Conservation (phyloP, 2,329 filamentous ascomycete genomes). For the Ciborinia camelliae region DNA sequence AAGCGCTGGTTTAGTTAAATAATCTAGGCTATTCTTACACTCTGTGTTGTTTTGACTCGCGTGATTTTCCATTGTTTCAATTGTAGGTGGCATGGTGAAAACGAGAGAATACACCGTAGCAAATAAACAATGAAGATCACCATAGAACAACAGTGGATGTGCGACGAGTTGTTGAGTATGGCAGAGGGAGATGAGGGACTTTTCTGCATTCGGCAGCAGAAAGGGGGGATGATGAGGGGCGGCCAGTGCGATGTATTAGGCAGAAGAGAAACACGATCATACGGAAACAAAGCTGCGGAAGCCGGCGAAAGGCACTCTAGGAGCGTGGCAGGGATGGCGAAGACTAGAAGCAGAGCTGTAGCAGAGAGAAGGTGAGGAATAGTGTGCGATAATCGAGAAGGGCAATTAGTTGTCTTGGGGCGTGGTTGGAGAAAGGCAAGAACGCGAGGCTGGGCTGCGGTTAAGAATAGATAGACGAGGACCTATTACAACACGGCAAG, state of each 20-base stretch:
- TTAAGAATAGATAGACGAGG: not conserved
- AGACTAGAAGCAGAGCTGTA: too few species aligned
- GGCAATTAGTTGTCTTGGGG: not conserved
- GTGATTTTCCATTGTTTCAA: not conserved
- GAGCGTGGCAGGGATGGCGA: not conserved
- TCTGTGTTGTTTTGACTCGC: not conserved
- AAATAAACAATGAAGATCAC: not conserved
- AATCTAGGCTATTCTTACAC: rapidly evolving
- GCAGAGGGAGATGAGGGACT: not conserved
- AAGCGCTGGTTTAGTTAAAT: not conserved
- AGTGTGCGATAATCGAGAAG: not conserved
- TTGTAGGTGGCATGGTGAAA: not conserved
- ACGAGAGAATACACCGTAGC: not conserved
- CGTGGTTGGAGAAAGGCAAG: not conserved
- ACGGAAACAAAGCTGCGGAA: not conserved
- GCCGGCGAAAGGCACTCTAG: too few species aligned
- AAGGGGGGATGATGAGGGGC: too few species aligned
- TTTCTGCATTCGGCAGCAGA: too few species aligned
- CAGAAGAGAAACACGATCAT: not conserved
- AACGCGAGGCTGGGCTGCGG: not conserved
- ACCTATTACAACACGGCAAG: not conserved
- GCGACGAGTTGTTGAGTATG: not conserved
- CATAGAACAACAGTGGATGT: not conserved
- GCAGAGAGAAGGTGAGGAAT: not conserved
- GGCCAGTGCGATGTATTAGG: too few species aligned